A percentile compares a stretch with the other conserved stretches of the same genome.
phyloP scores from a whole-genome alignment of 495 filamentous ascomycete genomes.

The Penicillium verhagenii region DNA sequence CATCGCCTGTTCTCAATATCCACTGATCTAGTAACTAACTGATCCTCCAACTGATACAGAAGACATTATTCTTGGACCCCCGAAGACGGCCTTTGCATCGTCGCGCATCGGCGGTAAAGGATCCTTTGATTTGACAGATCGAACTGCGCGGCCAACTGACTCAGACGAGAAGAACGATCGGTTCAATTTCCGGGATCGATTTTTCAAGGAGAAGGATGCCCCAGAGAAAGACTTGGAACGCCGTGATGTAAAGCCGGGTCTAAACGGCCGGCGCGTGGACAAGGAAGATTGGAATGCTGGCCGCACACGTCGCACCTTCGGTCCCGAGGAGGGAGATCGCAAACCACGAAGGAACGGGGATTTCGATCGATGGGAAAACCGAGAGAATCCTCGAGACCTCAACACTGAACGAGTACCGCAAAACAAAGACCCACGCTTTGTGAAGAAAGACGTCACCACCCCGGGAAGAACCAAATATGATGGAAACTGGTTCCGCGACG shows the following conservation, averaged over 20 bases:
- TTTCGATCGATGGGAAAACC: conserved; percentile 54
- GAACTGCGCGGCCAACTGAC: conserved; percentile 47
- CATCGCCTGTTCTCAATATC: conserved; percentile 14
- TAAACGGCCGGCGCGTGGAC: conserved; percentile 49
- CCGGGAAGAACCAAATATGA: conserved; percentile 50
- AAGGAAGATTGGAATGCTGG: conserved; percentile 59
- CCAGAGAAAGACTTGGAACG: conserved; percentile 44
- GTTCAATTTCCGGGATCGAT: conserved; percentile 60
- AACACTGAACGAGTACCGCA: conserved; percentile 43
- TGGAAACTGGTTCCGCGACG: conserved; percentile 58
- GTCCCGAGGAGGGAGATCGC: conserved; percentile 55
- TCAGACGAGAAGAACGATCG: conserved; percentile 54
- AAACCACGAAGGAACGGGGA: conserved; percentile 60
- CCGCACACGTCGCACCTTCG: conserved; percentile 52
- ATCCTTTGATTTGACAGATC: conserved; percentile 51
- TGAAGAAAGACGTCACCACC: conserved; percentile 47
- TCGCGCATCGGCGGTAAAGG: conserved; percentile 58
- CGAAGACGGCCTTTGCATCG: conserved; percentile 83
- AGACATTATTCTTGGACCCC: conserved; percentile 86
- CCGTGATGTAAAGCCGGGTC: conserved; percentile 36
- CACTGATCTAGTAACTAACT: conserved; percentile 18
- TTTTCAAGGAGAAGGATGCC: conserved; percentile 48
- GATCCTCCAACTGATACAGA: conserved; percentile 51
- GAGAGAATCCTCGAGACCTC: conserved; percentile 45
- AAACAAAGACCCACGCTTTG: conserved; percentile 50